Evolutionary conservation across 306 rosid genomes (phyloP), one percentile per base, ranked within the genome.

Genomic region (Sophora flavescens): DNA sequence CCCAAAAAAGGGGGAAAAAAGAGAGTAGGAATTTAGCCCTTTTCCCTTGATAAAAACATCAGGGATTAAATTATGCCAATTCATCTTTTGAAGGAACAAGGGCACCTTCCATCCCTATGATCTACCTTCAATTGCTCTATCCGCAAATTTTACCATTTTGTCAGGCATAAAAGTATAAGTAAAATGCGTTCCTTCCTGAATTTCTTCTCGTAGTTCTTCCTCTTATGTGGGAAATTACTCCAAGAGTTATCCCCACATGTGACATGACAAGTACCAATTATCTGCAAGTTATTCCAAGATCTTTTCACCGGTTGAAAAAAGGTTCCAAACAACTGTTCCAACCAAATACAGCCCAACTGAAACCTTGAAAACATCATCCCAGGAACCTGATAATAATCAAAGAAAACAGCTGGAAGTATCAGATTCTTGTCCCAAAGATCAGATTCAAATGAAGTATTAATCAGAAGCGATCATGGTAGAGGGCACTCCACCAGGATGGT

Each of bases 341-440:
- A 89, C 83, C 86, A 96, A 82, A 82, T 96, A 96, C 26, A 96
- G 87, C 78, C 91, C 98, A 67, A 96, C 99, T 56, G 99, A 89
- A 48, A 96, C 99, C 88, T 96, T 87, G 88, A 96, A 96, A 69
- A 96, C 98, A 80, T 96, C 93, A 61, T 89, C 98, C 99, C 99
- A 96, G 1, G 96, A 89, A 72, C 99, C 99, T 96, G 97, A 45
- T 5, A 69, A 78, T 44, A 77, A 62, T 42, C 22, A 56, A 77
- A 72, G 65, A 51, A 28, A 42, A 39, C 13, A 15, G n/a, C n/a
- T n/a, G 36, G 41, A 12, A 38, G 53, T 4, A 53, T 77, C 63
- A 77, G 68, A 72, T 52, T 48, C 30, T 65, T 32, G 57, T 50
- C 69, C 45, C 61, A 8, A 68, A 52, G 4, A 74, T 53, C 61